A percentile compares a stretch with the other conserved stretches of the same genome.
Evolutionary conservation across 2,329 filamentous ascomycete species (phyloP).

Genomic region (Cladophialophora psammophila): DNA sequence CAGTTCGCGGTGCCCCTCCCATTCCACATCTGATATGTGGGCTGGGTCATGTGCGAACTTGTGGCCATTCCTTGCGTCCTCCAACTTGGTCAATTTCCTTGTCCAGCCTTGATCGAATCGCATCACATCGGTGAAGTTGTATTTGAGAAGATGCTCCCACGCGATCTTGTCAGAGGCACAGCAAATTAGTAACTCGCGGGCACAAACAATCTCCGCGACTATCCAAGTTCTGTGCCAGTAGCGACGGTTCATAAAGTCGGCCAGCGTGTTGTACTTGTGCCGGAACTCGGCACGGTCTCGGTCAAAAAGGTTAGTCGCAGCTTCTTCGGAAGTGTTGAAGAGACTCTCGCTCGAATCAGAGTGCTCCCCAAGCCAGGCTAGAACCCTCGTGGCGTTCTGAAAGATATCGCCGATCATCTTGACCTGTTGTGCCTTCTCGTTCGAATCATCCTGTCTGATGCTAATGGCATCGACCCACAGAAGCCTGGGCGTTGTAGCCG

Average conservation of each 20-base stretch:
- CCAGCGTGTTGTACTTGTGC: constrained; percentile 4
- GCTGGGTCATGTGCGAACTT: constrained; percentile 3
- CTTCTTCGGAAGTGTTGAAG: not conserved
- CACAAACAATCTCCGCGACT: constrained; percentile 5
- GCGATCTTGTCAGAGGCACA: not conserved
- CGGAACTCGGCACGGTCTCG: constrained; percentile 4
- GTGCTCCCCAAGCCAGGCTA: constrained; percentile 4
- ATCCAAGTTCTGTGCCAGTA: constrained; percentile 12
- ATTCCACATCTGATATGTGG: not conserved
- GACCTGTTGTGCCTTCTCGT: constrained; percentile 6
- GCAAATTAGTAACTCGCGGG: constrained; percentile 8
- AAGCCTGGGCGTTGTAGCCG: not conserved
- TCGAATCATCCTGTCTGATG: not conserved
- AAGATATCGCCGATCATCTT: constrained; percentile 1
- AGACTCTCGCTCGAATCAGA: not conserved
- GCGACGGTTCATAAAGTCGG: not conserved
- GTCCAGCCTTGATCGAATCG: constrained; percentile 9
- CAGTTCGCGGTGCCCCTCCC: constrained; percentile 6
- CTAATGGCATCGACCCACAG: constrained; percentile 1
- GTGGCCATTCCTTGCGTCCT: not conserved
- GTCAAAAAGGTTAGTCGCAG: constrained; percentile 1
- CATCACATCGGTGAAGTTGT: constrained; percentile 12
- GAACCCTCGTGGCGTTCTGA: not conserved
- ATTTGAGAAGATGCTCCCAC: constrained; percentile 1
- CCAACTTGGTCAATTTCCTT: constrained; percentile 11